Conservation (phyloP, 768 basidiomycete genomes). For the Mycena galericulata region DNA sequence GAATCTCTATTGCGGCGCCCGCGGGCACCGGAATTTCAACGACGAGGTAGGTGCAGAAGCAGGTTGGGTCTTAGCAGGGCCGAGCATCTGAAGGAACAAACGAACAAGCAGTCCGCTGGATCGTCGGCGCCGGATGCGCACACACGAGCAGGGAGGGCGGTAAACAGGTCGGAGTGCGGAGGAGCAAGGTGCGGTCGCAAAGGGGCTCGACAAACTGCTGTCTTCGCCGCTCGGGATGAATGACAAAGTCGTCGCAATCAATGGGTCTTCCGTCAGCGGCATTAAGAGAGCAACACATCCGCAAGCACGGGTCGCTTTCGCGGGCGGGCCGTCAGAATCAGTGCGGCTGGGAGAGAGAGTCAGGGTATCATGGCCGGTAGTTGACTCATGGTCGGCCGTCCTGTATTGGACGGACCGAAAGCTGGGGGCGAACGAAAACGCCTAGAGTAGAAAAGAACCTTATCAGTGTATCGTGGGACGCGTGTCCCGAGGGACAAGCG, state of each 20-base stretch:
- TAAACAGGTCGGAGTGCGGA: constrained; percentile 27
- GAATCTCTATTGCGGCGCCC: constrained; percentile 33
- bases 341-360: constrained; percentile 12
- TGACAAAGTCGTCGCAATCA: constrained; percentile 21
- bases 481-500: constrained; percentile 7
- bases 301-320: constrained; percentile 17
- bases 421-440: constrained; percentile 30
- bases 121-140: constrained; percentile 11
- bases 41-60: constrained; percentile 27
- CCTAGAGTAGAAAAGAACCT: constrained; percentile 24
- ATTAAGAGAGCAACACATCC: constrained; percentile 21
- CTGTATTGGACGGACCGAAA: constrained; percentile 27
- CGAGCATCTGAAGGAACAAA: constrained; percentile 19
- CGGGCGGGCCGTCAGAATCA: constrained; percentile 26
- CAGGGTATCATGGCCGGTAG: constrained; percentile 19
- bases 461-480: constrained; percentile 19
- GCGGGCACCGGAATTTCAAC: constrained; percentile 31
- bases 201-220: constrained; percentile 22
- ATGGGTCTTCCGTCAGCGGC: constrained; percentile 19
- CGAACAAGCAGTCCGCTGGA: constrained; percentile 17
- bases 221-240: constrained; percentile 28
- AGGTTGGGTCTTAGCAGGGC: constrained; percentile 25
- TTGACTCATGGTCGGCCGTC: constrained; percentile 21
- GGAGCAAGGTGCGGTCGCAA: constrained; percentile 20
- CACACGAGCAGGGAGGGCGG: constrained; percentile 20